Evolutionary conservation across 306 rosid species (phyloP), one percentile per base, ranked within the genome.

Genomic region (Malus asiatica): DNA sequence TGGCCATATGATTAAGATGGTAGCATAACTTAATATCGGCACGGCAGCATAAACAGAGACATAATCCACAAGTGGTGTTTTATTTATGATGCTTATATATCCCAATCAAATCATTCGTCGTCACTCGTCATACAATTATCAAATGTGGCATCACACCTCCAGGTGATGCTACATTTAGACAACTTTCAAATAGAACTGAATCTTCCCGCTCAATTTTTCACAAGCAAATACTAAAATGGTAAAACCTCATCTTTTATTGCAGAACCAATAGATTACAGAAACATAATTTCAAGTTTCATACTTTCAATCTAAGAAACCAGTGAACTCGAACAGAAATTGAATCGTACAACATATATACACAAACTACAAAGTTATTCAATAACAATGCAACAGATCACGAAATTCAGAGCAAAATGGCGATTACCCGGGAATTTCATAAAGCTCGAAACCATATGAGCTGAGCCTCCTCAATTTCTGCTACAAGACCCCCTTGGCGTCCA

Each of bases 401-500:
- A 22, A 3, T 40, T 59, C 57, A 74, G 23, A 73, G 55, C 27
- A 23, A 67, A 67, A 11, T 15, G 5, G 44, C 22, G 6, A 67
- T 44, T 67, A 72, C 27, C 68, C 1, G 14, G 35, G 5, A 30
- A 1, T 38, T 18, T 16, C 13, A 7, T 13, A 11, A 6, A 61
- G 8, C 66, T 30, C 6, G 8, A 61, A 61, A 25, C 32, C 55
- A 51, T 16, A 51, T 15, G 20, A 51, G 55, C 55, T 4, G 18
- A 15, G 55, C 76, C 29, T 25, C 72, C 52, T 30, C 40, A 68
- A 73, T 58, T 20, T 68, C 18, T 9, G 20, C 27, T 13, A 76
- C 16, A 83, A 38, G 13, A 79, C 60, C 16, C 83, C 87, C 64
- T 92, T 86, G 11, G 90, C 87, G 42, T 90, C 96, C 80, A 93